These are phyloP conservation scores for Tilletia walkeri DNA, from an alignment of 1,284 basidiomycete genomes.

Conservation along the genomic window DNA sequence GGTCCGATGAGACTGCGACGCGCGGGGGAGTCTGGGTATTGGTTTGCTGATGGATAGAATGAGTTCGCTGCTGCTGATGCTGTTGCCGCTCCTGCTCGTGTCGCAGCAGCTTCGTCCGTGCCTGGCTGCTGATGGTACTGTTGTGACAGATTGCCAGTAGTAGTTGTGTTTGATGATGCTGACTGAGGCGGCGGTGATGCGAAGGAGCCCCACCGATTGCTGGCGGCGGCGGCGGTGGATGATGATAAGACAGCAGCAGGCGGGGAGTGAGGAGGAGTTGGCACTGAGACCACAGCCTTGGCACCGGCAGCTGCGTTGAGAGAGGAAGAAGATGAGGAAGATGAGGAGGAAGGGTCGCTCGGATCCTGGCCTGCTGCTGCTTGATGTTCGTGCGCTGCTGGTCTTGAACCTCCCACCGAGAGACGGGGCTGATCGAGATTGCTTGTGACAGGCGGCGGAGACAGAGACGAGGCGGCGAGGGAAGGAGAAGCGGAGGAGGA, in stretches of 20 bases:
- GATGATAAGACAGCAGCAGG: background rate
- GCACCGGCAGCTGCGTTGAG: background rate
- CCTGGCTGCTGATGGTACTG: too few relatives aligned
- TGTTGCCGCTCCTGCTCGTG: background rate
- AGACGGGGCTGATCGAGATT: too few relatives aligned
- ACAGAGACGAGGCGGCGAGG: background rate
- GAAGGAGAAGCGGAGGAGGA: background rate
- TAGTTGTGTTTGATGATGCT: background rate
- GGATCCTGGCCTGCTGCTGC: too few relatives aligned
- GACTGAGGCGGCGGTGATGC: background rate
- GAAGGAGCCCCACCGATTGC: slow-evolving; percentile 4
- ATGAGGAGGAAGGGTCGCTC: slow-evolving; percentile 1
- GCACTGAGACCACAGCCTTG: too few relatives aligned
- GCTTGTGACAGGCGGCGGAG: too few relatives aligned
- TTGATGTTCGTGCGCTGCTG: too few relatives aligned
- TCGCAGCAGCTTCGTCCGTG: too few relatives aligned
- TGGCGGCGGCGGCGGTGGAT: background rate
- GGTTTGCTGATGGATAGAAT: background rate
- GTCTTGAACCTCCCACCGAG: too few relatives aligned
- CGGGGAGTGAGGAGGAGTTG: too few relatives aligned
- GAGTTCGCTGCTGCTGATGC: background rate
- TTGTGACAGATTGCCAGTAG: too few relatives aligned
- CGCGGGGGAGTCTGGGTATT: too few relatives aligned
- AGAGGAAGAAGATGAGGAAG: slow-evolving; percentile 3
- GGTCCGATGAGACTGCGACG: too few relatives aligned